Base-by-base conservation (phyloP, 225 moss, liverwort and hornwort genomes). In the Thuidium tamariscinum region DNA sequence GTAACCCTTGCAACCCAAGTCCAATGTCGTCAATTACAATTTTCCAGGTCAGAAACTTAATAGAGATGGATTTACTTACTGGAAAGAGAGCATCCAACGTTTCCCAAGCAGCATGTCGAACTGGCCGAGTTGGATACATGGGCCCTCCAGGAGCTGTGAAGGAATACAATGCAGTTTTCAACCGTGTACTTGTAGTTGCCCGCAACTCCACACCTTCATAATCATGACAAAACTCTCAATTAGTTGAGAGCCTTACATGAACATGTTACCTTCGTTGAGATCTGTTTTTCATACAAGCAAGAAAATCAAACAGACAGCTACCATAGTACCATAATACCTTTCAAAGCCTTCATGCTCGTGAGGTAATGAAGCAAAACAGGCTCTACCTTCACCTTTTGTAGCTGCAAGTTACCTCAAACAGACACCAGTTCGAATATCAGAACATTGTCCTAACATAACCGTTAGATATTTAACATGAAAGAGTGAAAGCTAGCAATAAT, bases 121-220 rank as follows among this genome's bases (percentile, higher is more conserved):
- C 98, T 81, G 94, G 92, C 52, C 98, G 96, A 63, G 98, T 98
- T 59, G 98, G 98, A 82, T 96, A 98, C 93, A 98, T 95, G 4
- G 98, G 98, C 19, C 98, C 98, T 79, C 98, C 98, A 42, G 98
- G 98, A 83, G 98, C 94, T 79, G 98, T 98, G 83, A 96, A 98
- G 75, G 94, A 94, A 84, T 98, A 98, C 60, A 98, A 91, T 13
- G 95, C 95, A 64, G 96, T 94, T 88, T 95, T 98, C 91, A 98
- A 92, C 39, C 98, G 95, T 30, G 93, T 96, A 74, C 98, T 98
- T 73, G 96, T 96, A 29, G 95, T 88, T 59, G 95, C 95, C 85
- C 93, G 90, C 83, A 98, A 88, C 86, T 95, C 95, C 91, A 96
- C 91, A 74, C 98, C 93, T 95, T 83, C 82, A 90, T 68, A 80